Conservation (phyloP, 1,284 basidiomycete genomes). For the Irpex sp. region DNA sequence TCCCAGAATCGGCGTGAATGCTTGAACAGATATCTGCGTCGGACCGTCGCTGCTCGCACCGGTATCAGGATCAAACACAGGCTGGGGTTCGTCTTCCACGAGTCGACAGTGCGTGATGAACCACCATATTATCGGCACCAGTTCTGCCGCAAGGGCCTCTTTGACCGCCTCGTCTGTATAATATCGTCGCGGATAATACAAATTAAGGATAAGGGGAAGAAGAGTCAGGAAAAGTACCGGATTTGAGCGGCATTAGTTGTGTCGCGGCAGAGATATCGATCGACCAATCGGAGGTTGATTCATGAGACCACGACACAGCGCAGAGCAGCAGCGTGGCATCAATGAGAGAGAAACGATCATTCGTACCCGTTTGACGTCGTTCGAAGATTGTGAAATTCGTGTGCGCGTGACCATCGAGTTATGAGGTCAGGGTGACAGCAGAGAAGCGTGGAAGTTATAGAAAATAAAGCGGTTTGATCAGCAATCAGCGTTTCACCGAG, state of each 20-base stretch:
- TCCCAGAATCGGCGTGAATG: constrained; percentile 91
- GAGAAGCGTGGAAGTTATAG: background rate
- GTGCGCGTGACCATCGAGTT: background rate
- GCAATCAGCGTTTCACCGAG: background rate
- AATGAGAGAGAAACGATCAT: background rate
- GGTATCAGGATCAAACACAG: background rate
- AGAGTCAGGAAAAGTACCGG: background rate
- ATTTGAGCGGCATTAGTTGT: background rate
- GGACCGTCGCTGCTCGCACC: constrained; percentile 5
- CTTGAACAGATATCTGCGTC: constrained; percentile 69
- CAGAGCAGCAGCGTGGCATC: constrained; percentile 1
- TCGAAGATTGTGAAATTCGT: background rate
- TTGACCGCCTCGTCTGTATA: constrained; percentile 83
- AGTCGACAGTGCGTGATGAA: constrained; percentile 80
- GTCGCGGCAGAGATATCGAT: constrained; percentile 5
- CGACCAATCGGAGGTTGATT: constrained; percentile 6
- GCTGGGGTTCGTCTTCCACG: constrained; percentile 34
- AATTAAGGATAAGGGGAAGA: background rate
- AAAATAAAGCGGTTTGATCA: background rate
- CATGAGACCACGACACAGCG: background rate
- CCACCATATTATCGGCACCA: constrained; percentile 91
- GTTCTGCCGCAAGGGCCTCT: constrained; percentile 82
- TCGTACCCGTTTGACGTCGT: background rate
- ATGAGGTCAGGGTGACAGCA: background rate
- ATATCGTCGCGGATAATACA: background rate